These are phyloP conservation scores for Blastobotrys peoriensis DNA, from an alignment of 805 yeast genomes.

Conservation along the genomic window DNA sequence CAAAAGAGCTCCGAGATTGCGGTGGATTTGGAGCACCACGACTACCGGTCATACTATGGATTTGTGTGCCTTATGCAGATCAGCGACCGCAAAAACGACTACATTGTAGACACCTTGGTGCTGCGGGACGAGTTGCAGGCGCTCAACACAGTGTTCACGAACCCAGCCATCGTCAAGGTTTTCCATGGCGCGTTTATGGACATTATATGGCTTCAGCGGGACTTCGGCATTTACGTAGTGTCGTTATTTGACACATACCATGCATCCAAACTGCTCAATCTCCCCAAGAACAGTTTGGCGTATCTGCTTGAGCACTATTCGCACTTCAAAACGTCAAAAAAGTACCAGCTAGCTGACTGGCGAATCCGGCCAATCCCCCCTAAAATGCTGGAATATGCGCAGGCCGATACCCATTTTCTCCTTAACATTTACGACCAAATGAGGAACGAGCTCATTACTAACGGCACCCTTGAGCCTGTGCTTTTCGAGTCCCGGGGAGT, in stretches of 20 bases:
- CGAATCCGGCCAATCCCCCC: conserved; percentile 75
- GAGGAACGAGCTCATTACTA: conserved; percentile 52
- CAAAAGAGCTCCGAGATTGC: conserved; percentile 60
- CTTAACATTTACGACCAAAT: conserved; percentile 72
- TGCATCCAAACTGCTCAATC: conserved; percentile 74
- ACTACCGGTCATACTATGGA: conserved; percentile 83
- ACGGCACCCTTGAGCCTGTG: conserved; percentile 43
- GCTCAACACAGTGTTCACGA: conserved; percentile 69
- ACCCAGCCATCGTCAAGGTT: conserved; percentile 78
- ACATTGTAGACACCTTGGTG: conserved; percentile 77
- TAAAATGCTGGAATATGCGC: conserved; percentile 78
- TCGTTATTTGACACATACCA: conserved; percentile 87
- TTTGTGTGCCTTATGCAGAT: conserved; percentile 91
- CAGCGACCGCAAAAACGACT: conserved; percentile 73
- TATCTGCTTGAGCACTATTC: conserved; percentile 75
- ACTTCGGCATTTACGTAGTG: conserved; percentile 85
- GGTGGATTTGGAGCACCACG: conserved; percentile 95
- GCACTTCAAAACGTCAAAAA: conserved; percentile 80
- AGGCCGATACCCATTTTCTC: conserved; percentile 91
- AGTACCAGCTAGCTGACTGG: conserved; percentile 97
- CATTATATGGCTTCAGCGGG: conserved; percentile 94
- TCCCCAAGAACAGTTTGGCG: conserved; percentile 80
- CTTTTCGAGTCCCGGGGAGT: conserved; percentile 70
- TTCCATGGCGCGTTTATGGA: conserved; percentile 98
- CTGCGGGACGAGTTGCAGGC: conserved; percentile 63